phyloP scores from a whole-genome alignment of 495 filamentous ascomycete species.

The Aspergillus mulundensis region DNA sequence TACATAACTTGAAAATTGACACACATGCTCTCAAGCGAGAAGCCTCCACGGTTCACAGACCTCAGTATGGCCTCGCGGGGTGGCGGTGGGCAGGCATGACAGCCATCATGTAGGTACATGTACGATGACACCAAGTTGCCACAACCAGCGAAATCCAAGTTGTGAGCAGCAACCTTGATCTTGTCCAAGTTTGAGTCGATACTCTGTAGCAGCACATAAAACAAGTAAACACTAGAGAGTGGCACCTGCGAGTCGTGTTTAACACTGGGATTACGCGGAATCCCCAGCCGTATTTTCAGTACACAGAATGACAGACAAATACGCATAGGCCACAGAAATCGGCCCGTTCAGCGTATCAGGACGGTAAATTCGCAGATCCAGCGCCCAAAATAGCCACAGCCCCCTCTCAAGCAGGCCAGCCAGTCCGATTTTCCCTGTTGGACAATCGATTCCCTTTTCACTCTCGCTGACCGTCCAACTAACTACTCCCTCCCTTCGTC shows the following conservation, averaged over 20 bases:
- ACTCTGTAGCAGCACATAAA: not conserved
- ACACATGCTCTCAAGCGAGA: not conserved
- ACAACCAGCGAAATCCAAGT: not conserved
- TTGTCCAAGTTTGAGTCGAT: not conserved
- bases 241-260: not conserved
- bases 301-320: not conserved
- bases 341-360: not conserved
- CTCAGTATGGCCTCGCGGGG: not conserved
- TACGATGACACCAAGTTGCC: not conserved
- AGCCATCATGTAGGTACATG: not conserved
- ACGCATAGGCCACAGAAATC: not conserved
- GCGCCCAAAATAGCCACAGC: slow-evolving; percentile 43
- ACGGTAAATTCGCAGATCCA: slow-evolving; percentile 32
- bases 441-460: slow-evolving; percentile 35
- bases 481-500: slow-evolving; percentile 20
- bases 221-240: not conserved
- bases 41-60: not conserved
- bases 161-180: not conserved
- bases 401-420: slow-evolving; percentile 20
- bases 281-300: not conserved
- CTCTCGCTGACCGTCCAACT: slow-evolving; percentile 21
- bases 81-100: not conserved
- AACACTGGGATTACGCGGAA: not conserved
- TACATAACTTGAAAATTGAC: not conserved
- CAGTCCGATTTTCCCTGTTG: slow-evolving; percentile 24